phyloP scores from a whole-genome alignment of 352 stramenopile species.

The Pythium periplocum region DNA sequence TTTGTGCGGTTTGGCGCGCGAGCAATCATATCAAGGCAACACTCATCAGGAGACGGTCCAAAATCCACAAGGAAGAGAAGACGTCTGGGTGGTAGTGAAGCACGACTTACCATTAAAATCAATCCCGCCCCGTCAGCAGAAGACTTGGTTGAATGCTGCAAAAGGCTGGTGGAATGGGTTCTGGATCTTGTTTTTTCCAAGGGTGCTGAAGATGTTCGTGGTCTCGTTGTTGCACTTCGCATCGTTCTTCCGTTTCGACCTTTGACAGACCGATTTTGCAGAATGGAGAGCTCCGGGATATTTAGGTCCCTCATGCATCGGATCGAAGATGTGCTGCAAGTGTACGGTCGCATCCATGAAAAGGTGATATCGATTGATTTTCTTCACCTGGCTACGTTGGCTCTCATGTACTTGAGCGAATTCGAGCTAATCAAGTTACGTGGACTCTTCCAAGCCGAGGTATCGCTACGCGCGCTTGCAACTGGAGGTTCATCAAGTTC shows the following conservation, averaged over 20 bases:
- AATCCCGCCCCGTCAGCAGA: no score
- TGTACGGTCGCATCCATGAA: not conserved
- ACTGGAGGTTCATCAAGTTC: no score
- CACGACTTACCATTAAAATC: no score
- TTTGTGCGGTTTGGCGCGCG: not conserved
- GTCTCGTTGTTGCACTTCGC: conserved; percentile 1
- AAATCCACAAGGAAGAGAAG: no score
- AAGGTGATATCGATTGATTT: conserved; percentile 2
- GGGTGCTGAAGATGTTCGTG: conserved; percentile 1
- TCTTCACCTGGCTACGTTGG: not conserved
- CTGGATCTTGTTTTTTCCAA: conserved; percentile 5
- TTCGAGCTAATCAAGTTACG: conserved; percentile 1
- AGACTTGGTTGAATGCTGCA: conserved; percentile 1
- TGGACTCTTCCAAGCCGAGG: no score
- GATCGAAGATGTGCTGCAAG: conserved; percentile 1
- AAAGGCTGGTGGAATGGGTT: not conserved
- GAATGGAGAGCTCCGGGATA: not conserved
- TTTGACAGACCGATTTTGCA: conserved; percentile 1
- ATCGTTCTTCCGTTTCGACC: conserved; percentile 1
- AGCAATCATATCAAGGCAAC: conserved; percentile 1
- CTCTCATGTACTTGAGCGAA: not conserved
- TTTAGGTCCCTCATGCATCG: conserved; percentile 2
- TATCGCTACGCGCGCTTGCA: no score
- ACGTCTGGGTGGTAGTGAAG: no score
- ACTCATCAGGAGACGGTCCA: not conserved